Evolutionary conservation across 2,329 filamentous ascomycete genomes (phyloP), one percentile per base, ranked within the genome.

Genomic region (Fusarium longipes): DNA sequence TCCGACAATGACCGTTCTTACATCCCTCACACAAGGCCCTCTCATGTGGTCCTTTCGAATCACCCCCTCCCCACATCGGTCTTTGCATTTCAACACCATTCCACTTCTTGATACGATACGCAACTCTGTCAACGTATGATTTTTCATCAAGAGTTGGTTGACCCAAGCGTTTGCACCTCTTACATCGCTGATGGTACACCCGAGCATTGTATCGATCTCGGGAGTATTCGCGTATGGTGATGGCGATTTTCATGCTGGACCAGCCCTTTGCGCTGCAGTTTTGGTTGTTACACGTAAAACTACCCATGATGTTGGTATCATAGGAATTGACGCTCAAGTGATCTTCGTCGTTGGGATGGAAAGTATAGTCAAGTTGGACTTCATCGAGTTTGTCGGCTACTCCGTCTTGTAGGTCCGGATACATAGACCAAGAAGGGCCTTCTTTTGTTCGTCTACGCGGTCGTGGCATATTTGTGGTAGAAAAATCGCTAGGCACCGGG

Each of bases 81-180:
- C 0, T 25, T 7, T 74, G 65, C 36, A 74, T 45, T 3, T 48
- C 3, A 1, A 80, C 42, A 0, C 74, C 75, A 7, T 65, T 69
- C 79, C 79, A 81, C 35, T 72, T 76, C 62, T 77, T 79, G 6
- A 82, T 65, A 2, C 79, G 72, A 48, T 79, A 79, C 1, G 71
- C 62, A 0, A 82, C 60, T 6, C 78, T 68, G 4, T 81, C 75
- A 2, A 75, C 64, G 40, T 81, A 82, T 0, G 73, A 75, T 0
- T 65, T 27, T 0, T 66, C 44, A 27, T 80, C 60, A 0, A 80
- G 49, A 4, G 4, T 43, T 1, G 78, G 71, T 8, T 30, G 45
- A 15, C 75, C 74, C 3, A 78, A 61, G 6, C 7, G 12, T 1
- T 76, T 65, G 67, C 76, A 82, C 3, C 8, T 3, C 8, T 51